Evolutionary conservation across 768 basidiomycete species (phyloP).

Genomic region (Naganishia onofrii): DNA sequence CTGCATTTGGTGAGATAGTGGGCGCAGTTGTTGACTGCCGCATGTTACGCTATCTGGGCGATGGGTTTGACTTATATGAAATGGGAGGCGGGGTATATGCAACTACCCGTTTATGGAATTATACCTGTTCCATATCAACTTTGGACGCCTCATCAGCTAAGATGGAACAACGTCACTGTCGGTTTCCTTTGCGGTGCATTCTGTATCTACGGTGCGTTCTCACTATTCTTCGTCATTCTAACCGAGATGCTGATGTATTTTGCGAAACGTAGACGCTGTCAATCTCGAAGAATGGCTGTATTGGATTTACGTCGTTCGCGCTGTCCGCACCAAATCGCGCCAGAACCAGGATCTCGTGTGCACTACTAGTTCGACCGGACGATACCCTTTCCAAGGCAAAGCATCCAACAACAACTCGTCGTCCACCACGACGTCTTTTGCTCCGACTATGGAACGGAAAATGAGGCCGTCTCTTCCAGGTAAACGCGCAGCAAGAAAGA

Average conservation of each 20-base stretch:
- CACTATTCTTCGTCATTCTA: too few species aligned
- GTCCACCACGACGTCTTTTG: background rate
- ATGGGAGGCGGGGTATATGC: conserved; percentile 13
- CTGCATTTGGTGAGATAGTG: background rate
- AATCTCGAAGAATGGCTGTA: conserved; percentile 21
- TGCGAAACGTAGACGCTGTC: conserved; percentile 1
- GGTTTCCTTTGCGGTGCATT: conserved; percentile 10
- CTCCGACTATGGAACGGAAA: background rate
- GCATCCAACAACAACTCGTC: background rate
- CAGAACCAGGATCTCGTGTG: background rate
- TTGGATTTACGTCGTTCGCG: conserved; percentile 22
- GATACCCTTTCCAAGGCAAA: background rate
- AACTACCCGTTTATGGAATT: conserved; percentile 6
- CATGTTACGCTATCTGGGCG: conserved; percentile 9
- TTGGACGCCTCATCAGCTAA: too few species aligned
- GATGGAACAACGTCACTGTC: too few species aligned
- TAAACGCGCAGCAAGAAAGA: conserved; percentile 1
- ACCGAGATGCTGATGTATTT: background rate
- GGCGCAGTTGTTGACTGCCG: conserved; percentile 6
- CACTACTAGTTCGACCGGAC: background rate
- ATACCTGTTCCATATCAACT: background rate
- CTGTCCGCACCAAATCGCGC: conserved; percentile 9
- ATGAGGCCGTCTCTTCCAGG: background rate
- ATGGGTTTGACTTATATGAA: conserved; percentile 20
- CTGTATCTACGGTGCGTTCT: conserved; percentile 3